Conservation (phyloP, 2,329 filamentous ascomycete species). For the Emergomyces orientalis region DNA sequence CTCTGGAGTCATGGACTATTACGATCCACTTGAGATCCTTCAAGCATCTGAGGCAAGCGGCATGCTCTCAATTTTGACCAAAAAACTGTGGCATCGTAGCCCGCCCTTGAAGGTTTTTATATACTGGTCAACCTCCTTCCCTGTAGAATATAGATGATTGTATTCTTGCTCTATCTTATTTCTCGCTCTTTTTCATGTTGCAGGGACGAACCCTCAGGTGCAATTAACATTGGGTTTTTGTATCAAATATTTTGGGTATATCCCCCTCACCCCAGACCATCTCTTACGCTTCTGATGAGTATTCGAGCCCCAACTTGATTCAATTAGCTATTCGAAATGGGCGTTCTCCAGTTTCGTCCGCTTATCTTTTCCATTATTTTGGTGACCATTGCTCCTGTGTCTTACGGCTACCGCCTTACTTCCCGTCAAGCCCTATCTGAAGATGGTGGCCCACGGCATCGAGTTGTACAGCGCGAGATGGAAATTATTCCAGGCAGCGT, state of each 20-base stretch:
- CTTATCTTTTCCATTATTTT: neutral
- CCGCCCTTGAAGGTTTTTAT: neutral
- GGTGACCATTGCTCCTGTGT: neutral
- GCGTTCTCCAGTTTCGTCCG: neutral
- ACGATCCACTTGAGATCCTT: neutral
- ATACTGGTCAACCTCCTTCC: neutral
- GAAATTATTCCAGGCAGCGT: slow-evolving; percentile 11
- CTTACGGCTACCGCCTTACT: neutral
- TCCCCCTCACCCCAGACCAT: neutral
- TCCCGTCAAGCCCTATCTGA: neutral
- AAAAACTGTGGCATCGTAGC: neutral
- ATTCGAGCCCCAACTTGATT: neutral
- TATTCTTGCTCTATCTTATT: neutral
- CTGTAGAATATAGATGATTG: neutral
- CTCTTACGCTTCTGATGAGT: neutral
- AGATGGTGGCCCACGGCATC: neutral
- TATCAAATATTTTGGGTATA: neutral
- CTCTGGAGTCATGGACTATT: neutral
- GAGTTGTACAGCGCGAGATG: neutral
- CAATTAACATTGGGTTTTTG: neutral
- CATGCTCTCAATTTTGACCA: neutral
- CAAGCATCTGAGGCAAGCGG: neutral
- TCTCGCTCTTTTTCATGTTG: neutral
- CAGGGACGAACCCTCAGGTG: neutral
- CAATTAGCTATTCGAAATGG: neutral